Evolutionary conservation across 495 filamentous ascomycete species (phyloP), one percentile per base, ranked within the genome.

Genomic region (Xylaria grammica): DNA sequence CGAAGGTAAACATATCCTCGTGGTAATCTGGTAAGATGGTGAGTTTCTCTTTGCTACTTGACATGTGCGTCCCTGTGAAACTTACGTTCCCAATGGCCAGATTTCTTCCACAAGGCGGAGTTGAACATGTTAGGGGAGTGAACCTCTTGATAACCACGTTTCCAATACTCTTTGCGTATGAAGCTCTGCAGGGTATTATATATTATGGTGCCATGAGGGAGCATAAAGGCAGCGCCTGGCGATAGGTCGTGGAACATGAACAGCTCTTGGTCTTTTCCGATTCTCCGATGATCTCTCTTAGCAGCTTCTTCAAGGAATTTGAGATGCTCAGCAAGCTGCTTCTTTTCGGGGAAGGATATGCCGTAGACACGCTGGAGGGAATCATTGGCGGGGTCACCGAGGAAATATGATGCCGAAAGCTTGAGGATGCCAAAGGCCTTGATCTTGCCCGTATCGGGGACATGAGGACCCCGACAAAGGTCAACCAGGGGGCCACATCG

Each of bases 111-210:
- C 27, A 99, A 81, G 4, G 89, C 82, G 15, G 89, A 83, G 66
- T 97, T 94, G 77, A 90, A 99, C 89, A 98, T 97, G 76, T 97
- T 98, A 10, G 95, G 96, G 4, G 93, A 90, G 71, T 93, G 91
- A 52, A 98, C 95, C 75, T 99, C 95, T 66, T 96, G 88, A 77
- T 97, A 99, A 15, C 89, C 92, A 42, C 95, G 91, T 74, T 91
- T 91, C 85, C 92, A 93, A 79, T 99, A 99, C 74, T 98, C 87
- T 10, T 89, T 83, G 30, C 89, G 86, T 65, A 98, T 82, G 74
- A 96, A 91, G 7, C 81, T 81, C 75, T 92, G 86, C 1, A 99
- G 77, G 15, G 90, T 87, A 72, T 97, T 98, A 81, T 97, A 91
- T 69, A 99, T 97, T 65, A 89, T 86, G 71, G 89, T 91, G 34